Conservation (phyloP, 331 rosid species). For the Phaseolus coccineus region DNA sequence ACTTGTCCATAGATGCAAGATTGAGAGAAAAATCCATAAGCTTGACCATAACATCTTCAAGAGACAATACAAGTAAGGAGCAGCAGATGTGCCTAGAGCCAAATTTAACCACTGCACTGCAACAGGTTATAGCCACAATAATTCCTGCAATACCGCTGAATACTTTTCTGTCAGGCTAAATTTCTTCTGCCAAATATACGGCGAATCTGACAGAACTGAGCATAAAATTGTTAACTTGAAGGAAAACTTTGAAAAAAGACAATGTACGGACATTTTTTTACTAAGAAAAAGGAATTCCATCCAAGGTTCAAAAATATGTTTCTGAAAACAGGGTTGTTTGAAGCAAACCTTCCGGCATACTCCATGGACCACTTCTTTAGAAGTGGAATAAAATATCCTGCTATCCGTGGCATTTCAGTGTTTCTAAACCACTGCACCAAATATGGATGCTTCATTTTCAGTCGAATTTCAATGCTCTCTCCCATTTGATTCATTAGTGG, state of each 20-base stretch:
- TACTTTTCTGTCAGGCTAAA: conserved; percentile 53
- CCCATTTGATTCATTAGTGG: conserved; percentile 55
- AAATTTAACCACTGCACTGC: conserved; percentile 73
- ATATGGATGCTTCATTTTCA: conserved; percentile 55
- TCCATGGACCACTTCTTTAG: conserved; percentile 73
- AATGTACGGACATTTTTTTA: conserved; percentile 6
- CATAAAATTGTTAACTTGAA: conserved; percentile 23
- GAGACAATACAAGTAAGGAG: conserved; percentile 35
- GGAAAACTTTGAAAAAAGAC: conserved; percentile 28
- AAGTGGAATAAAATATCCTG: conserved; percentile 67
- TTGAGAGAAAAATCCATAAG: conserved; percentile 67
- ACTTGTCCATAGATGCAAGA: conserved; percentile 65
- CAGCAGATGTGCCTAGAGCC: conserved; percentile 45
- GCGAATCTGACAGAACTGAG: conserved; percentile 26
- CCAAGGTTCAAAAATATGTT: conserved; percentile 31
- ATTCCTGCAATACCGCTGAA: conserved; percentile 87
- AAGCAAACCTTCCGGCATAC: conserved; percentile 83
- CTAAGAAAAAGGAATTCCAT: conserved; percentile 19
- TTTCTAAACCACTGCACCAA: conserved; percentile 69
- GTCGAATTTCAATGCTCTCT: conserved; percentile 53
- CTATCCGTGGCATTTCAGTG: conserved; percentile 56
- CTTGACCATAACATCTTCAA: conserved; percentile 57
- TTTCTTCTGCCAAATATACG: conserved; percentile 31
- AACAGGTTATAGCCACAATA: conserved; percentile 73
- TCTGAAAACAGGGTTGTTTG: conserved; percentile 39